A percentile compares a stretch with the other conserved stretches of the same genome.
Evolutionary conservation across 2,329 filamentous ascomycete species (phyloP).

Genomic region (Fusarium mangiferae): DNA sequence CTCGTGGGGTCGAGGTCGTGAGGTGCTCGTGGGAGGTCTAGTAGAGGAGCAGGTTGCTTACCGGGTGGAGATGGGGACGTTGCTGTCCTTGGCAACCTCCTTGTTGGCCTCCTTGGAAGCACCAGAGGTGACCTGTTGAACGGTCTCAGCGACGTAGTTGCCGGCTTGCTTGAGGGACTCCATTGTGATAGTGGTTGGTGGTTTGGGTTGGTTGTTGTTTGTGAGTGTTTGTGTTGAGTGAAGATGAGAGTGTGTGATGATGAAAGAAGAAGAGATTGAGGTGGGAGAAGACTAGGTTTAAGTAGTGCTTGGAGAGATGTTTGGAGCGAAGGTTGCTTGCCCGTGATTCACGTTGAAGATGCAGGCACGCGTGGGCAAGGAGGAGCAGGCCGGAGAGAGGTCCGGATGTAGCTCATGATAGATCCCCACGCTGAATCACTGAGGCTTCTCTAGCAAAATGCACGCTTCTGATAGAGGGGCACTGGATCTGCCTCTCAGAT

Average conservation of each 20-base stretch:
- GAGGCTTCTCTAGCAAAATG: background rate
- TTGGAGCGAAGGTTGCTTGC: background rate
- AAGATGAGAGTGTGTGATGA: slow-evolving; percentile 29
- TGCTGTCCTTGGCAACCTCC: slow-evolving; percentile 69
- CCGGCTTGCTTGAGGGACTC: slow-evolving; percentile 67
- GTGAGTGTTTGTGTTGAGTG: slow-evolving; percentile 11
- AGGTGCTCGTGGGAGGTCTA: background rate
- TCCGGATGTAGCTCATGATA: slow-evolving; percentile 14
- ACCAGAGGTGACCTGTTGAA: slow-evolving; percentile 66
- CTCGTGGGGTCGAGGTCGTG: background rate
- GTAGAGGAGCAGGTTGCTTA: slow-evolving; percentile 43
- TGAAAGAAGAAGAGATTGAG: background rate
- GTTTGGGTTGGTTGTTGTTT: slow-evolving; percentile 20
- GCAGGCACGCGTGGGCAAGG: slow-evolving; percentile 5
- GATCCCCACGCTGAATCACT: background rate
- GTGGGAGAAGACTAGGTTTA: slow-evolving; percentile 34
- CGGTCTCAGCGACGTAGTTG: slow-evolving; percentile 76
- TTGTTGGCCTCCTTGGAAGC: slow-evolving; percentile 78
- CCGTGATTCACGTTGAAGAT: slow-evolving; percentile 11
- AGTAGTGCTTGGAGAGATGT: slow-evolving; percentile 23
- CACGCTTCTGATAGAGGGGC: slow-evolving; percentile 7
- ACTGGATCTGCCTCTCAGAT: background rate
- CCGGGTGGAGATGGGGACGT: slow-evolving; percentile 65
- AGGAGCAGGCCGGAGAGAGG: background rate
- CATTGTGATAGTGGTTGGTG: slow-evolving; percentile 54